These are phyloP conservation scores for Fusarium pininemorale DNA, from an alignment of 2,329 filamentous ascomycete genomes.

Conservation along the genomic window DNA sequence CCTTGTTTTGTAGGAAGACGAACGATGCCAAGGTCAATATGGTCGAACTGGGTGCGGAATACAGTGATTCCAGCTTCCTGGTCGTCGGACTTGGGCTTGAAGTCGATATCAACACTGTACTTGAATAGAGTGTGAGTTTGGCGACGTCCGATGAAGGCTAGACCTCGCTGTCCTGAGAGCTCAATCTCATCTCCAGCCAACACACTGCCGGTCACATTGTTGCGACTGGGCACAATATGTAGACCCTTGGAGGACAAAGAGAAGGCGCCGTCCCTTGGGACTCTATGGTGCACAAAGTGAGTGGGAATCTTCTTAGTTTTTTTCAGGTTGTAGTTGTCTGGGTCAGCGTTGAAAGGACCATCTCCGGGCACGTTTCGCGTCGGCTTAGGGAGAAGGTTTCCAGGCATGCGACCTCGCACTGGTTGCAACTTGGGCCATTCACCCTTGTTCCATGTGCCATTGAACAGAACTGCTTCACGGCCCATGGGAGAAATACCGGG, in stretches of 20 bases:
- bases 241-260: constrained; percentile 1
- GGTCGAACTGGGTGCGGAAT: constrained; percentile 28
- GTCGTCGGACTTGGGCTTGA: background rate
- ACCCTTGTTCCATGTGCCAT: constrained; percentile 58
- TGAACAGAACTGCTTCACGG: constrained; percentile 55
- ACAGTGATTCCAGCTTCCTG: constrained; percentile 22
- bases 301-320: background rate
- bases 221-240: constrained; percentile 5
- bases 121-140: constrained; percentile 23
- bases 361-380: background rate
- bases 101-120: constrained; percentile 15
- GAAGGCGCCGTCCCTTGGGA: constrained; percentile 1
- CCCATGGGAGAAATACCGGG: constrained; percentile 54
- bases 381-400: constrained; percentile 20
- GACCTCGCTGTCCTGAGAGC: constrained; percentile 3
- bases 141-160: constrained; percentile 23
- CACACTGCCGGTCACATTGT: constrained; percentile 1
- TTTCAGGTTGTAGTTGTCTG: constrained; percentile 4
- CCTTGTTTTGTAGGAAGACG: background rate
- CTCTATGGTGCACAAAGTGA: constrained; percentile 16
- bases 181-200: constrained; percentile 4
- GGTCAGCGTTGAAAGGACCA: constrained; percentile 15
- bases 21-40: constrained; percentile 20
- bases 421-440: constrained; percentile 57
- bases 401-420: constrained; percentile 45